phyloP scores from a whole-genome alignment of 371 early-diverging fungal species.

The Phascolomyces articulosus region DNA sequence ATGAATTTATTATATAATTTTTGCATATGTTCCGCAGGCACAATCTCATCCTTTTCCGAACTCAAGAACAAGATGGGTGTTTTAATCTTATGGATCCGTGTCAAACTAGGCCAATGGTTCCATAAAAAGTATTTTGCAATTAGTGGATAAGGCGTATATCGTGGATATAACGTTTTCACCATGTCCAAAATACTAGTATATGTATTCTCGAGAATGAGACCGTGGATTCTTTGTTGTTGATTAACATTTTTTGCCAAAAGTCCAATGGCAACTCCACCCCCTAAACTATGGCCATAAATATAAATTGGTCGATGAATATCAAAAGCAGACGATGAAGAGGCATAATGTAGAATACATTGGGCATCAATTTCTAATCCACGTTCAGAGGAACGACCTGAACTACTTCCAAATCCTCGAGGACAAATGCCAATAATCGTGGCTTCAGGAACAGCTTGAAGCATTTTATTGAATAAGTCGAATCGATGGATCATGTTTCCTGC shows the following conservation, averaged over 20 bases:
- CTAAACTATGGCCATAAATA: slow-evolving; percentile 45
- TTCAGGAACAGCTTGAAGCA: slow-evolving; percentile 18
- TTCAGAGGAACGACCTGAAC: slow-evolving; percentile 37
- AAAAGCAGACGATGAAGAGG: slow-evolving; percentile 4
- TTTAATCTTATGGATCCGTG: slow-evolving; percentile 13
- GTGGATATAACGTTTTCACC: slow-evolving; percentile 42
- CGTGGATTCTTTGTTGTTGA: slow-evolving; percentile 12
- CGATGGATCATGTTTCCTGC: slow-evolving; percentile 52
- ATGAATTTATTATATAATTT: slow-evolving; percentile 18
- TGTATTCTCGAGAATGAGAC: slow-evolving; percentile 49
- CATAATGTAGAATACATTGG: slow-evolving; percentile 23
- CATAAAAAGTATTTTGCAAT: slow-evolving; percentile 38
- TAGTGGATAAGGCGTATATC: slow-evolving; percentile 44
- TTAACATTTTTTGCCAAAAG: slow-evolving; percentile 11
- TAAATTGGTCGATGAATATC: slow-evolving; percentile 18
- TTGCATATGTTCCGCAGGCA: slow-evolving; percentile 35
- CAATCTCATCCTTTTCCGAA: slow-evolving; percentile 39
- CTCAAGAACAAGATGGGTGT: slow-evolving; percentile 39
- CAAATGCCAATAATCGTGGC: slow-evolving; percentile 34
- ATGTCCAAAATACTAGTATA: slow-evolving; percentile 43
- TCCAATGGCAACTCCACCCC: slow-evolving; percentile 39
- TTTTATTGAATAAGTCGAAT: slow-evolving; percentile 29
- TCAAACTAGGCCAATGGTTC: slow-evolving; percentile 42
- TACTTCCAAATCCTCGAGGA: slow-evolving; percentile 48
- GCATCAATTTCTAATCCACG: slow-evolving; percentile 37